Evolutionary conservation across 177 flowering plant genomes (phyloP).

Genomic region (Tripterygium wilfordii): DNA sequence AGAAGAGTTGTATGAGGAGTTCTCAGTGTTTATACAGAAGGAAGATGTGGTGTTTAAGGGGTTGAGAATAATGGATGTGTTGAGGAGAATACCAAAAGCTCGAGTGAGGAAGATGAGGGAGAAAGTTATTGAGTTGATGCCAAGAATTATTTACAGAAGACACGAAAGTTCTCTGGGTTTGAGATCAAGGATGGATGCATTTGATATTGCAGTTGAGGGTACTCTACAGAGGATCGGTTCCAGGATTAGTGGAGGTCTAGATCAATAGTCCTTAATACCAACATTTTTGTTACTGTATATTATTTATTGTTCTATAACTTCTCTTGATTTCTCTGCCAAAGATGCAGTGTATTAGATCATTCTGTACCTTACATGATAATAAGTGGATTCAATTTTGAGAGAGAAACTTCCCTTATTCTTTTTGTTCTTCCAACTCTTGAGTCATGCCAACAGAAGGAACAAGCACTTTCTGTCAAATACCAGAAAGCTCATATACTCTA

Average conservation of each 20-base stretch:
- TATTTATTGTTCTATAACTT: not conserved
- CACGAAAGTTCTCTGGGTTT: conserved; percentile 69
- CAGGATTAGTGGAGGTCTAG: conserved; percentile 23
- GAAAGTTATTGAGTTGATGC: conserved; percentile 63
- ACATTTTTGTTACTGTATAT: not conserved
- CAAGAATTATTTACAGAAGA: conserved; percentile 66
- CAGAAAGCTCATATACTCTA: no score
- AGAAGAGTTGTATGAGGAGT: conserved; percentile 41
- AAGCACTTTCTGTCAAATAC: no score
- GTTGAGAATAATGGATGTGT: conserved; percentile 57
- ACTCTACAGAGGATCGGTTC: conserved; percentile 44
- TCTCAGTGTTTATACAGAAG: conserved; percentile 77
- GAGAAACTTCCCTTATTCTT: no score
- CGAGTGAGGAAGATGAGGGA: conserved; percentile 76
- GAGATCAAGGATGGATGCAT: conserved; percentile 65
- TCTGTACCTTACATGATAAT: no score
- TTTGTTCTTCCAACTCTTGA: no score
- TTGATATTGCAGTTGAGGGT: conserved; percentile 86
- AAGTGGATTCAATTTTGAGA: no score
- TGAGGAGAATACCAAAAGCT: conserved; percentile 45
- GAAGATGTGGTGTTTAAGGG: conserved; percentile 87
- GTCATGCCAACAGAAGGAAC: no score
- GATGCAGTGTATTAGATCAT: no score
- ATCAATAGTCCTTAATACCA: conserved; percentile 4
- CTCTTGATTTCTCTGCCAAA: no score